Conservation (phyloP, 768 basidiomycete genomes). For the Galerina marginata region DNA sequence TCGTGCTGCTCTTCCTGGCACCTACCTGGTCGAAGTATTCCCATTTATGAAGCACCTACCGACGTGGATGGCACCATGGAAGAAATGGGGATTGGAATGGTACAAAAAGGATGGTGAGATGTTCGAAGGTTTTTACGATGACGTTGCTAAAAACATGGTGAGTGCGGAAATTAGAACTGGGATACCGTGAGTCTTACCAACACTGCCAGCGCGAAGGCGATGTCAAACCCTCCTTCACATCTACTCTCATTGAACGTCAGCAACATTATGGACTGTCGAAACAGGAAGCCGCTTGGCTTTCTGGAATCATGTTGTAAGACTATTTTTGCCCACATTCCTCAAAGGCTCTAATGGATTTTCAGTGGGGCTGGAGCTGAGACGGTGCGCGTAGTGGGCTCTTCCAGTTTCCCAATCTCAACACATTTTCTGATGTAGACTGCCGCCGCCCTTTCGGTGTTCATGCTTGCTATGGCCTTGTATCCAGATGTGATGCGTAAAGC, state of each 20-base stretch:
- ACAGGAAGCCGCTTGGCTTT: not conserved
- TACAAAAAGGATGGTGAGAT: not conserved
- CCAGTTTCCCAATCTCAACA: too few species aligned
- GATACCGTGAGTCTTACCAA: too few species aligned
- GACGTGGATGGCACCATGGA: constrained; percentile 39
- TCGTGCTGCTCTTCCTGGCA: constrained; percentile 32
- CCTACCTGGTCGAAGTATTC: constrained; percentile 38
- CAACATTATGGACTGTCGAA: not conserved
- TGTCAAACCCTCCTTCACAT: not conserved
- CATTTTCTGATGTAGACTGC: too few species aligned
- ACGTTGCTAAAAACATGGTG: constrained; percentile 1
- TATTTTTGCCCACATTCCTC: not conserved
- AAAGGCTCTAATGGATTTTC: not conserved
- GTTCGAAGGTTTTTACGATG: constrained; percentile 4
- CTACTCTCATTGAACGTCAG: not conserved
- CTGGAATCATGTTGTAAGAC: not conserved
- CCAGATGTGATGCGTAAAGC: not conserved
- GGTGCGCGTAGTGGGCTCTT: not conserved
- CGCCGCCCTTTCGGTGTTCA: not conserved
- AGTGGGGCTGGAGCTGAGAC: not conserved
- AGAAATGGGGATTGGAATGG: constrained; percentile 8
- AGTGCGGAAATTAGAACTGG: too few species aligned
- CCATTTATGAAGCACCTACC: constrained; percentile 24
- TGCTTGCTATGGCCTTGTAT: not conserved
- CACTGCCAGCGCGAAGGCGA: too few species aligned